Conservation (phyloP, 225 moss, liverwort and hornwort genomes). For the Physcomitrellopsis africana region DNA sequence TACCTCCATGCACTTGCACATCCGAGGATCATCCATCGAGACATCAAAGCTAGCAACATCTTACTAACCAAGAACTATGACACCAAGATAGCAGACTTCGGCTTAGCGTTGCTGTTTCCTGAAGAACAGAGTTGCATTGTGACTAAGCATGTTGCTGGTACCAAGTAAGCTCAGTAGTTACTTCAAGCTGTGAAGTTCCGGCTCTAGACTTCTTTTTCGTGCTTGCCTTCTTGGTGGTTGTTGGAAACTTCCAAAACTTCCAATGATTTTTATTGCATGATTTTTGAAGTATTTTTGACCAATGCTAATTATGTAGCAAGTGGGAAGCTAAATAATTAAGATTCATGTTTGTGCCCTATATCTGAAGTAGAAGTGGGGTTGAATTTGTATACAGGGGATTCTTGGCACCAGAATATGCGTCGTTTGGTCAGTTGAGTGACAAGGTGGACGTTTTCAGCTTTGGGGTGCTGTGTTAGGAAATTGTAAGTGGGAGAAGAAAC, state of each 20-base stretch:
- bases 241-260: too few species aligned
- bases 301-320: not conserved
- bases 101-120: constrained; percentile 19
- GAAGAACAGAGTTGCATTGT: constrained; percentile 18
- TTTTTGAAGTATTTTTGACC: too few species aligned
- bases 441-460: constrained; percentile 20
- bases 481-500: constrained; percentile 10
- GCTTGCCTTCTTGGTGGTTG: not conserved
- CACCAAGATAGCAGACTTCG: constrained; percentile 31
- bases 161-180: constrained; percentile 20
- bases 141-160: constrained; percentile 26
- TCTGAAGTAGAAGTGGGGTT: not conserved
- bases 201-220: not conserved
- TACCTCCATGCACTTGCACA: constrained; percentile 44
- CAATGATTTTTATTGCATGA: too few species aligned
- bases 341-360: not conserved
- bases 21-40: constrained; percentile 35
- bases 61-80: constrained; percentile 31
- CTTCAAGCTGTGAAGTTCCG: too few species aligned
- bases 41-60: constrained; percentile 26
- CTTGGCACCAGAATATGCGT: constrained; percentile 9
- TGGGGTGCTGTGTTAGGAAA: not conserved
- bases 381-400: constrained; percentile 9
- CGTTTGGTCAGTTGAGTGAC: not conserved
- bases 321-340: not conserved